Evolutionary conservation across 495 filamentous ascomycete species (phyloP), one percentile per base, ranked within the genome.

Genomic region (Podospora comata): DNA sequence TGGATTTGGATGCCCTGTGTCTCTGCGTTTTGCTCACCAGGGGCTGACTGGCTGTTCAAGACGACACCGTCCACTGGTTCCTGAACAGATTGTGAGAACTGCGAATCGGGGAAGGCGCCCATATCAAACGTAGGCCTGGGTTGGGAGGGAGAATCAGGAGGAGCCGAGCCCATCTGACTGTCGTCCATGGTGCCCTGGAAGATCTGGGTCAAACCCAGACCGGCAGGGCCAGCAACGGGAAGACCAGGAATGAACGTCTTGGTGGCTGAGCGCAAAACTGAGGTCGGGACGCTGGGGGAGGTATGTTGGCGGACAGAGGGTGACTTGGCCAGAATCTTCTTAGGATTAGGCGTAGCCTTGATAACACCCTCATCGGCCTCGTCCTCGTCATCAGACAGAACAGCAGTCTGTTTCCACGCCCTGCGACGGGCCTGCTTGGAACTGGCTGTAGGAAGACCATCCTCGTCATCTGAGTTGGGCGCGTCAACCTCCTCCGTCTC

Each of bases 111-210:
- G 68, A 85, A 82, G 55, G 69, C 65, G 5, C 74, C 73, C 39
- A 66, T 67, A 58, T 74, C 74, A 77, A 76, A 75, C 27, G 76
- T 80, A 4, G 83, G 81, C 68, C 77, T 77, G 4, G 81, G 79
- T 28, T 77, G 74, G 6, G 73, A 66, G n/a, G 80, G 79, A 2
- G 76, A 79, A 48, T 67, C 67, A 30, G 69, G 64, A 4, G 70
- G 69, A 11, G n/a, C n/a, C 5, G 72, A 71, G 13, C 74, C 79
- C 61, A 65, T 70, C 75, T 83, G 79, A 67, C 85, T 87, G 39
- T 91, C 86, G 61, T 89, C 91, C 85, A 97, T 89, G 2, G 94
- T 97, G 28, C 91, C 92, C n/a, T 91, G 90, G 76, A 97, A 97
- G 64, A 92, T 92, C 75, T 97, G 94, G 4, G 93, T 97, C 62